Evolutionary conservation across 495 filamentous ascomycete species (phyloP).

Genomic region (Xeromyces bisporus): DNA sequence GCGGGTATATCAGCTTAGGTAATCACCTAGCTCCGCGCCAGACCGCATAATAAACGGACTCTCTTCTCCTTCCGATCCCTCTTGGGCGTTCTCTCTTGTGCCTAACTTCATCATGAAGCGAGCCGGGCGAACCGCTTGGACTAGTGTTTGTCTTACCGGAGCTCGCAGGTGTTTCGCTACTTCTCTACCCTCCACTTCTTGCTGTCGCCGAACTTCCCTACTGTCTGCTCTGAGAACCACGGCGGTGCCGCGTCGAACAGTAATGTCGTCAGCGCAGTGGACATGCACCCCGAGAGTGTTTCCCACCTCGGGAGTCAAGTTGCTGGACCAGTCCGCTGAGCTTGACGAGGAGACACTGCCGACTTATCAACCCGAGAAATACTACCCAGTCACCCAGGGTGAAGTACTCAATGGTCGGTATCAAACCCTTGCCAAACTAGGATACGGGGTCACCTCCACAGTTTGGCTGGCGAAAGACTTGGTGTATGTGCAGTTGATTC

Average conservation of each 20-base stretch:
- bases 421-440: constrained; percentile 31
- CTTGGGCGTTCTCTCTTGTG: not conserved
- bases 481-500: constrained; percentile 7
- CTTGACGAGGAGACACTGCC: constrained; percentile 26
- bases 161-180: not conserved
- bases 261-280: not conserved
- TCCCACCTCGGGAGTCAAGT: constrained; percentile 5
- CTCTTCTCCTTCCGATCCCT: not conserved
- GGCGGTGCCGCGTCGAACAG: not conserved
- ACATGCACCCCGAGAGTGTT: not conserved
- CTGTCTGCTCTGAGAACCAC: not conserved
- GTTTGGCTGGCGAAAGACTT: constrained; percentile 36
- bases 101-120: not conserved
- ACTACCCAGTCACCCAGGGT: constrained; percentile 27
- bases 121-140: not conserved
- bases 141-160: not conserved
- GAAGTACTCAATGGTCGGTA: constrained; percentile 24
- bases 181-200: constrained; percentile 1
- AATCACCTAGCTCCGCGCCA: no score
- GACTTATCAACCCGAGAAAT: constrained; percentile 17
- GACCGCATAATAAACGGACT: no score
- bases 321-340: constrained; percentile 6
- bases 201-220: not conserved
- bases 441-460: constrained; percentile 26
- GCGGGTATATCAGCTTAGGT: no score